Base-by-base conservation (phyloP, 164 flowering plant species). In the Umbilicus rupestris region DNA sequence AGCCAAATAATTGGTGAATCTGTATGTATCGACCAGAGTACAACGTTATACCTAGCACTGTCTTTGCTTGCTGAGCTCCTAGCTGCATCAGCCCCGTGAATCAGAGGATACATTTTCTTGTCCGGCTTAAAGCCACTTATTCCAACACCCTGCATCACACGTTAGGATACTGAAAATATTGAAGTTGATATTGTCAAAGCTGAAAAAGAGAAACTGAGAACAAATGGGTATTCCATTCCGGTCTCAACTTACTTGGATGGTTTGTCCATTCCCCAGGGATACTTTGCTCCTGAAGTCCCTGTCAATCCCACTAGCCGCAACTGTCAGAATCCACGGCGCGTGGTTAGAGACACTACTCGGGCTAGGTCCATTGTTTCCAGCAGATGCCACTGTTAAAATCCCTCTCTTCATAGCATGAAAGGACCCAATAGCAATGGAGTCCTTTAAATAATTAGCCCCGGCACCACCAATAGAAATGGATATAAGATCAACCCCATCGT, bases 301-400 rank as follows among this genome's bases (percentile, higher is more conserved):
- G 62, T 88, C 82, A 30, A 81, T 85, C 63, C 81, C 81, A 33
- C 83, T 82, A 7, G 98, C 96, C 0, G 85, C 95, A 20, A 90
- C 96, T 0, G 96, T 86, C 7, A 88, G 42, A 31, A 85, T 31
- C 96, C 98, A 92, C 0, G 98, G 98, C 0, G 96, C 93, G 45
- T 71, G 74, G 68, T 88, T 92, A 0, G 29, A 39, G 5, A 87
- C 71, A 15, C 59, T 72, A 6, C 64, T 74, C 8, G 66, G 12
- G 19, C 10, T 7, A 0, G 93, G 95, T 10, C 98, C 96, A 44
- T 63, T 71, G 70, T 92, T 90, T 8, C 98, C 98, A 24, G 88
- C 93, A 0, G 97, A 78, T 12, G 82, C 81, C 19, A 75, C 80
- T 1, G 87, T 84, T 35, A 85, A 26, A 47, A 92, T 81, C 19